Conservation (phyloP, 148 eudicot genomes). For the Bassia scoparia region DNA sequence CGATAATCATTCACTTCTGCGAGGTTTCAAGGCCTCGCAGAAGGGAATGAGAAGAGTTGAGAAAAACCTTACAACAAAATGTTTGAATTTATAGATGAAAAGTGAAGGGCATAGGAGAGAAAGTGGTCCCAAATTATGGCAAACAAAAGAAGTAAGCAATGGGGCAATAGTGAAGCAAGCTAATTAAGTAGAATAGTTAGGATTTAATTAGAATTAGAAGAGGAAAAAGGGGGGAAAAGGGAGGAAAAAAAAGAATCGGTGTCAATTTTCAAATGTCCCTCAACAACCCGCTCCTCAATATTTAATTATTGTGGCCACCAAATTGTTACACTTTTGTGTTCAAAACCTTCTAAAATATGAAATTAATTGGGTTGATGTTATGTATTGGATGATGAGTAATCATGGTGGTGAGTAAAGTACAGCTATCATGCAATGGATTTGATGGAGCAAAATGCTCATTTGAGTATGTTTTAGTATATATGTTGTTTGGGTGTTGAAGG, state of each 20-base stretch:
- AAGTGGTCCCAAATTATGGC: background rate
- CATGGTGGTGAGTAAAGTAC: slow-evolving; percentile 15
- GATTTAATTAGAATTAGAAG: background rate
- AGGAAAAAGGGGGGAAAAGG: slow-evolving; percentile 17
- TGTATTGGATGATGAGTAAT: slow-evolving; percentile 14
- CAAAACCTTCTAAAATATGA: background rate
- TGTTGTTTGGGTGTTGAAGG: no score
- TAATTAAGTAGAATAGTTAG: background rate
- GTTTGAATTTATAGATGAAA: slow-evolving; percentile 24
- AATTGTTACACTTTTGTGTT: slow-evolving; percentile 15
- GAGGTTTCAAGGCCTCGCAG: slow-evolving; percentile 22
- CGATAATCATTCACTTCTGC: slow-evolving; percentile 12
- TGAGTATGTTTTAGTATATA: no score
- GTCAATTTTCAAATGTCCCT: slow-evolving; percentile 21
- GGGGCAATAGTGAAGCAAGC: slow-evolving; percentile 15
- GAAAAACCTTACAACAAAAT: background rate
- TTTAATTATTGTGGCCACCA: background rate
- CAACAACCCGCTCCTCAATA: slow-evolving; percentile 25
- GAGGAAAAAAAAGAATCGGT: slow-evolving; percentile 10
- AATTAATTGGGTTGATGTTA: background rate
- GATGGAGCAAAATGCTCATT: background rate
- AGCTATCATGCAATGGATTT: slow-evolving; percentile 5
- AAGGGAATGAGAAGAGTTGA: slow-evolving; percentile 11
- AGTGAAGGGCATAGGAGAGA: slow-evolving; percentile 14
- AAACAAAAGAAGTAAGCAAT: slow-evolving; percentile 4